Evolutionary conservation across 2,329 filamentous ascomycete genomes (phyloP).

Genomic region (Pleoardoris graminearum): DNA sequence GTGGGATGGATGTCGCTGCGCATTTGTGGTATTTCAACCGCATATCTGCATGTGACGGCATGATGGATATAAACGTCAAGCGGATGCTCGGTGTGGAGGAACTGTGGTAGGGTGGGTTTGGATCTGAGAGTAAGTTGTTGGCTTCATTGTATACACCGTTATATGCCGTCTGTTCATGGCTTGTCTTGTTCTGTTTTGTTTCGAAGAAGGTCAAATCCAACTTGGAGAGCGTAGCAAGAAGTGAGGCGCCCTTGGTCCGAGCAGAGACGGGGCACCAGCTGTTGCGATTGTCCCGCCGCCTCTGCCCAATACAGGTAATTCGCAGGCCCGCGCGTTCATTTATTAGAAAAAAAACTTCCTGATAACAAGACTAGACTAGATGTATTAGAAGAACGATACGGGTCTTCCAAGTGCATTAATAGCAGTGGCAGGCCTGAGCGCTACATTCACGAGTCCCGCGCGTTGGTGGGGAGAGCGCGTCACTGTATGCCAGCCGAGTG

Average conservation of each 20-base stretch:
- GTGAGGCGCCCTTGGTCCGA: too few relatives aligned
- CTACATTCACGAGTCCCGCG: too few relatives aligned
- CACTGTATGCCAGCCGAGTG: too few relatives aligned
- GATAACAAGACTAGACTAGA: too few relatives aligned
- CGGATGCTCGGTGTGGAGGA: neutral
- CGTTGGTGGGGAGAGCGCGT: too few relatives aligned
- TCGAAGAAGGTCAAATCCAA: neutral
- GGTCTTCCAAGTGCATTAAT: too few relatives aligned
- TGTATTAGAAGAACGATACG: too few relatives aligned
- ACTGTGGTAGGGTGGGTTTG: neutral
- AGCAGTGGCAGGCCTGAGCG: too few relatives aligned
- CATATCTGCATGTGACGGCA: constrained; percentile 38
- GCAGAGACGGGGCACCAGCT: neutral
- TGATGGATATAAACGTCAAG: constrained; percentile 33
- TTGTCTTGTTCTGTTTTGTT: neutral
- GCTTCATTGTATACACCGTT: constrained; percentile 2
- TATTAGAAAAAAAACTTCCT: too few relatives aligned
- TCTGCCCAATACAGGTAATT: too few relatives aligned
- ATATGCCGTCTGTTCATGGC: neutral
- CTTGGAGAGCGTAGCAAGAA: neutral
- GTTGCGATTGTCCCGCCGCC: too few relatives aligned
- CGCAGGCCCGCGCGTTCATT: too few relatives aligned
- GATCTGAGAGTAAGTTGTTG: neutral
- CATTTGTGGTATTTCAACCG: constrained; percentile 44
- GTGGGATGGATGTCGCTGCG: constrained; percentile 34